phyloP scores from a whole-genome alignment of 768 basidiomycete genomes.

The Auricularia sp. region DNA sequence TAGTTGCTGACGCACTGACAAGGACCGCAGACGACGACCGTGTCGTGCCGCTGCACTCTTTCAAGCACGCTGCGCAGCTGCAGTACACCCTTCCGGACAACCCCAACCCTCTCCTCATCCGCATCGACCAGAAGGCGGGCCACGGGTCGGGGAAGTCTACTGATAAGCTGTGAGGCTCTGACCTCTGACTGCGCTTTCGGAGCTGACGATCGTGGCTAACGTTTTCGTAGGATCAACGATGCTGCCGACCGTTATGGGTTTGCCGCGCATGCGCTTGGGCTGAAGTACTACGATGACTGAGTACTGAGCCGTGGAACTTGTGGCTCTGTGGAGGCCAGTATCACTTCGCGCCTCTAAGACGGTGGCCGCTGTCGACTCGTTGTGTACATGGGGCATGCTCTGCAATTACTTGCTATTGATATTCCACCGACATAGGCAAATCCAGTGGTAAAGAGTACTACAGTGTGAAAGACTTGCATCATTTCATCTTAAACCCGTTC shows the following conservation, averaged over 20 bases:
- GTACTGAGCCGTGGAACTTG: background rate
- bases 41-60: constrained; percentile 80
- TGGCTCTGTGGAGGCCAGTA: no score
- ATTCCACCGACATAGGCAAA: no score
- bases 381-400: no score
- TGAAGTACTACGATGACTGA: background rate
- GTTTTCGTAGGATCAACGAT: constrained; percentile 51
- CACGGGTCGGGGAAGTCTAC: constrained; percentile 77
- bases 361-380: no score
- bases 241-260: constrained; percentile 72
- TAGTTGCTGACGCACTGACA: background rate
- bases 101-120: constrained; percentile 60
- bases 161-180: constrained; percentile 42
- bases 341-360: no score
- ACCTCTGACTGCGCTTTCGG: background rate
- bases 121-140: constrained; percentile 72
- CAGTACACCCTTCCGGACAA: constrained; percentile 59
- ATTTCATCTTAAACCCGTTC: no score
- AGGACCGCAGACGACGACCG: constrained; percentile 59
- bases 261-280: constrained; percentile 54
- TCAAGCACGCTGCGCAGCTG: constrained; percentile 72
- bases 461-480: no score
- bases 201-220: background rate
- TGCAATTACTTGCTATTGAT: no score
- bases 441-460: no score